Base-by-base conservation (phyloP, 2,329 filamentous ascomycete genomes). In the Paecilomyces niveus region DNA sequence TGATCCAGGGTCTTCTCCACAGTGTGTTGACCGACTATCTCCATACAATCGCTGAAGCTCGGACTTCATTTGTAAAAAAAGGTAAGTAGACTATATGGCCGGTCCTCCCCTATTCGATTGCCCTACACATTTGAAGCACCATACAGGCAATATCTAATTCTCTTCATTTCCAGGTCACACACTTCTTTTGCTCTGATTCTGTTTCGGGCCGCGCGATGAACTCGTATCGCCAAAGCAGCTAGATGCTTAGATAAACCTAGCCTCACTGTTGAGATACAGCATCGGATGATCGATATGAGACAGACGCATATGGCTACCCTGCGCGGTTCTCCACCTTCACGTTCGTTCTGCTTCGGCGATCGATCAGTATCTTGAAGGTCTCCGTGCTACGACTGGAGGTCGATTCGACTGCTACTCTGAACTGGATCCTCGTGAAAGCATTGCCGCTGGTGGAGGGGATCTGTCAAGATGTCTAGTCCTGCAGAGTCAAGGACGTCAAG, bases 401-500 rank as follows among this genome's bases (percentile, higher is more conserved):
- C 3, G 26, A 5, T 7, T 11, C 32, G 8, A 33, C 32, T 33
- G 32, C 32, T 10, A 1, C 9, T 39, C 5, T 39, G 35, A 29
- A 29, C 26, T 29, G 26, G 2, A 5, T 18, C 18, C 3, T 18
- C n/a, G 39, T 9, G 18, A 45, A n/a, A 18, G 39, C n/a, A 21
- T 18, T 45, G n/a, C 18, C 15, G 15, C 39, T 21, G 9, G 7
- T 18, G 39, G 10, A 33, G 32, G 32, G 10, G 18, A 18, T 7
- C n/a, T 45, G 39, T 7, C 62, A 68, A 58, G 55, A 74, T 74
- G 70, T 66, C 68, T 56, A 71, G 68, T 57, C 66, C 68, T 18
- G 73, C 72, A 65, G 72, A 71, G 54, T 66, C 72, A 31, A 74
- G 68, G 63, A 73, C 72, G 55, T 66, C 72, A 26, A 74, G 69